phyloP scores from a whole-genome alignment of 2,329 filamentous ascomycete genomes.

The Podosphaera leucotricha region DNA sequence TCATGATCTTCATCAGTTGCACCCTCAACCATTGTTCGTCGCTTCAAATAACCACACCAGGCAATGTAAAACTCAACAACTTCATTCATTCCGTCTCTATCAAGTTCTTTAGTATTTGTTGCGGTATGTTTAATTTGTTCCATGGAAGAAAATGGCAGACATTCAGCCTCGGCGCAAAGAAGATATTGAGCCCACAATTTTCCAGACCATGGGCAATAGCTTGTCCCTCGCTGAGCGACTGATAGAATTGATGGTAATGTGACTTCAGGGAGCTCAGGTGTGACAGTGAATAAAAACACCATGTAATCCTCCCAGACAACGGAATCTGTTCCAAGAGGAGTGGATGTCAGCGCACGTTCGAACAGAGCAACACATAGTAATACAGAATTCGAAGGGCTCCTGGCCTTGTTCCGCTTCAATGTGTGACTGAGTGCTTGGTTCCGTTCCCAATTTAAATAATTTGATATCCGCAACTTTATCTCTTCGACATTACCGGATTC shows the following conservation, averaged over 20 bases:
- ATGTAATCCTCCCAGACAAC: constrained; percentile 59
- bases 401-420: constrained; percentile 27
- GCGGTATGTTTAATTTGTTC: constrained; percentile 81
- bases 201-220: constrained; percentile 85
- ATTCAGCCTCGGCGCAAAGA: constrained; percentile 57
- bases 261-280: constrained; percentile 14
- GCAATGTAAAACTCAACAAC: constrained; percentile 78
- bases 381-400: constrained; percentile 21
- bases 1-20: constrained; percentile 65
- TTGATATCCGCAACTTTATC: constrained; percentile 27
- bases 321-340: constrained; percentile 47
- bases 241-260: constrained; percentile 32
- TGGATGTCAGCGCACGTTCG: constrained; percentile 43
- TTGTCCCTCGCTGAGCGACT: constrained; percentile 57
- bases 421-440: constrained; percentile 32
- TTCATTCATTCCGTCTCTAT: constrained; percentile 66
- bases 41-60: constrained; percentile 85
- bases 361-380: constrained; percentile 43
- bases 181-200: constrained; percentile 78
- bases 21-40: constrained; percentile 52
- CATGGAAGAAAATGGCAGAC: constrained; percentile 53
- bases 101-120: constrained; percentile 63
- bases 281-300: constrained; percentile 10
- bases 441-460: constrained; percentile 76
- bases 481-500: constrained; percentile 30